Evolutionary conservation across 495 filamentous ascomycete genomes (phyloP), one percentile per base, ranked within the genome.

Genomic region (Opeltia flavorubescens): DNA sequence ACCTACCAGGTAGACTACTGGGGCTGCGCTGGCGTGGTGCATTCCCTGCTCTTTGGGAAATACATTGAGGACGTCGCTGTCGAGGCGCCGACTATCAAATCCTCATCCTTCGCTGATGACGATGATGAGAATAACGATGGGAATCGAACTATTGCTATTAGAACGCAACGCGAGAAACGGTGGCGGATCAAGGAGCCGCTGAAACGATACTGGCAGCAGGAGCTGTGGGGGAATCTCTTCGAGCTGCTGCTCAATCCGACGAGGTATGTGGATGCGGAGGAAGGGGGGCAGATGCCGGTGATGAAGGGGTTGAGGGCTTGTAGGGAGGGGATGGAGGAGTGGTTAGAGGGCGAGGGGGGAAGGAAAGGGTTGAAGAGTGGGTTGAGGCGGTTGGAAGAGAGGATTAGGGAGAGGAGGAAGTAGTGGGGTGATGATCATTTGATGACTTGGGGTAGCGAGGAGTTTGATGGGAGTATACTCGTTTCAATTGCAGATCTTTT

Each of bases 1-100:
- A 96, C 89, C 0, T 94, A 84, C 62, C 91, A 98, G 59, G 81
- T 94, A 48, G 91, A 98, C 62, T 88, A 96, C 46, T 85, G 89
- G 62, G 91, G 91, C 25, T 68, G 94, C 0, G 91, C 91, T 0
- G 86, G 85, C 5, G 83, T 83, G 12, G 65, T 95, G 12, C 88
- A 96, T 57, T 76, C 74, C 27, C 69, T 98, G 57, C 72, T 98
- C 1, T 96, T 95, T 59, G 91, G 91, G 5, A 84, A 84, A 56
- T 95, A 95, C 65, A 86, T 98, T 50, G 86, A 96, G 56, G 91
- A 86, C 13, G 65, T 76, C 9, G 68, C 70, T 2, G 71, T 71
- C 4, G 71, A 72, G 12, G 52, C 46, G 15, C 40, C 20, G 5
- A 58, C 56, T 26, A 50, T 47, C 21, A 52, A 46, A 15, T 20